phyloP scores from a whole-genome alignment of 805 yeast genomes.

The Jamesozyma spencerorum region DNA sequence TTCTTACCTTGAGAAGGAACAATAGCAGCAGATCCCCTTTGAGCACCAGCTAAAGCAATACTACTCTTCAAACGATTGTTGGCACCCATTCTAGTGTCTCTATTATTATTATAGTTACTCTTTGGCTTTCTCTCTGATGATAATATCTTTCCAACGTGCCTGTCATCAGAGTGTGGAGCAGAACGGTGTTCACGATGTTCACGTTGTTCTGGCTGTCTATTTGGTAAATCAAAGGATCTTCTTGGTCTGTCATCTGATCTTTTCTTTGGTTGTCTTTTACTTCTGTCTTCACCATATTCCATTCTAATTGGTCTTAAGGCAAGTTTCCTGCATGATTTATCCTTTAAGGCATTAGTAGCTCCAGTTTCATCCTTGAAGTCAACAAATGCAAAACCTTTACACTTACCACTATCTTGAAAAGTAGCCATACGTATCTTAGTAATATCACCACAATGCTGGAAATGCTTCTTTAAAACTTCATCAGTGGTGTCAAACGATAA shows the following conservation, averaged over 20 bases:
- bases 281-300: conserved; percentile 93
- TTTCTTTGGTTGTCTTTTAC: conserved; percentile 54
- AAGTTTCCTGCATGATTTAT: conserved; percentile 53
- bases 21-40: conserved; percentile 80
- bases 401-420: conserved; percentile 91
- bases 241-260: conserved; percentile 22
- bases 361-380: conserved; percentile 77
- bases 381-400: conserved; percentile 91
- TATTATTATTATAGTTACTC: conserved; percentile 13
- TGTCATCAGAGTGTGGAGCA: background rate
- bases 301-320: conserved; percentile 70
- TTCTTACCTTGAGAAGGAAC: conserved; percentile 89
- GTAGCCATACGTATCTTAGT: conserved; percentile 87
- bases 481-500: conserved; percentile 85
- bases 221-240: conserved; percentile 18
- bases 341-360: conserved; percentile 74
- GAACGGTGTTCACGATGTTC: no score
- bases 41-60: conserved; percentile 79
- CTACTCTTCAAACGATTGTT: conserved; percentile 61
- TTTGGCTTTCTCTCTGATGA: conserved; percentile 6
- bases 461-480: conserved; percentile 67
- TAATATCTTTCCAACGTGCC: conserved; percentile 21
- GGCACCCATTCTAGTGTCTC: conserved; percentile 22
- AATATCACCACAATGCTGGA: conserved; percentile 88
- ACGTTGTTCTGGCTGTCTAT: conserved; percentile 6